Evolutionary conservation across 805 yeast species (phyloP).

Genomic region (Komagataella ulmi): DNA sequence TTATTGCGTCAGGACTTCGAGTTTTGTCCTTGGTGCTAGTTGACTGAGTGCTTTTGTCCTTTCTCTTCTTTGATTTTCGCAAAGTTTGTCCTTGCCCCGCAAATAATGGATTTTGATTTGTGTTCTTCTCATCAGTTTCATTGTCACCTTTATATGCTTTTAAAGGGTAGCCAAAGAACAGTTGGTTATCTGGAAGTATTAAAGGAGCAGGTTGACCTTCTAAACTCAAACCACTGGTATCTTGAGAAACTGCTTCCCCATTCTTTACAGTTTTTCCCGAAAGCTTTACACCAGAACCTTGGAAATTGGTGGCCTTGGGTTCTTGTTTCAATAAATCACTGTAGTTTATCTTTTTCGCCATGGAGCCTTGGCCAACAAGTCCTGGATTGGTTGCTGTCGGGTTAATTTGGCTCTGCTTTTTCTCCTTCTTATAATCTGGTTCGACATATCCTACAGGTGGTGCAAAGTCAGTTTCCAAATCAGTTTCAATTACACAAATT

Average conservation of each 20-base stretch:
- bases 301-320: constrained; percentile 21
- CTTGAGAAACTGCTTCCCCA: constrained; percentile 9
- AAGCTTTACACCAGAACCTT: constrained; percentile 58
- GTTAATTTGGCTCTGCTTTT: constrained; percentile 24
- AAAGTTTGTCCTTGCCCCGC: constrained; percentile 66
- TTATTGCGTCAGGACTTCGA: constrained; percentile 67
- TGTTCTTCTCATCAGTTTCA: constrained; percentile 17
- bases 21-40: constrained; percentile 49
- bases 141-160: constrained; percentile 29
- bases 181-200: constrained; percentile 66
- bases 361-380: constrained; percentile 36
- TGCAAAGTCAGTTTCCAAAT: constrained; percentile 92
- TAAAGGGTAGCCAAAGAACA: constrained; percentile 89
- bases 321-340: constrained; percentile 39
- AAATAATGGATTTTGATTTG: constrained; percentile 19
- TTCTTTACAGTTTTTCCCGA: constrained; percentile 40
- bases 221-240: constrained; percentile 31
- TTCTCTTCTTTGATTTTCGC: constrained; percentile 45
- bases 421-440: constrained; percentile 44
- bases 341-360: constrained; percentile 66
- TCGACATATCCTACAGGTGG: constrained; percentile 98
- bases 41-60: constrained; percentile 36
- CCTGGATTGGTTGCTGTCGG: constrained; percentile 23
- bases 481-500: constrained; percentile 93
- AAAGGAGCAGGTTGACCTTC: constrained; percentile 62